phyloP scores from a whole-genome alignment of 345 rosid species.

The Turnera subulata region DNA sequence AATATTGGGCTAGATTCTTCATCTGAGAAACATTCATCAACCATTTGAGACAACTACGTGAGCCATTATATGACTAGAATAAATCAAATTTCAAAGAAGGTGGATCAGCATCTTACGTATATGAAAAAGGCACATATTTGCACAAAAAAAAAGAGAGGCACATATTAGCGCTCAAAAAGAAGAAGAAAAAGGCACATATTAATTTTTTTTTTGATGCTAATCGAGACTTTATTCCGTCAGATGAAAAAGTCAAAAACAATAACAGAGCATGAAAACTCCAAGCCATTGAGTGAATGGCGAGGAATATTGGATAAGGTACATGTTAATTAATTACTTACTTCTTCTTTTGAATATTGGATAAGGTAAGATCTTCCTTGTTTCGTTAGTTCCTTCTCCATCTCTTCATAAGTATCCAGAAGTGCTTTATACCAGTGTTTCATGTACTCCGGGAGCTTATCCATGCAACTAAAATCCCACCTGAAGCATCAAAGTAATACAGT shows the following conservation, averaged over 20 bases:
- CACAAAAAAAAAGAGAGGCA: no score
- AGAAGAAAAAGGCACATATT: no score
- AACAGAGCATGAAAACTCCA: no score
- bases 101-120: no score
- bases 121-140: no score
- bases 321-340: background rate
- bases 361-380: background rate
- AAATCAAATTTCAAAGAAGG: background rate
- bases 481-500: no score
- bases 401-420: background rate
- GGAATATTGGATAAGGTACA: no score
- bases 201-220: no score
- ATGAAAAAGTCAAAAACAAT: no score
- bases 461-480: constrained; percentile 4
- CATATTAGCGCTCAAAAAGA: no score
- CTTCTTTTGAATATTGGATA: background rate
- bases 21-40: background rate
- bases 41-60: background rate
- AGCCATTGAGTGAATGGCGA: no score
- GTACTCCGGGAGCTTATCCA: background rate
- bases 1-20: constrained; percentile 3
- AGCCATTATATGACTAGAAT: background rate
- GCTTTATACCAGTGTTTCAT: constrained; percentile 1
- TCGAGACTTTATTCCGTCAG: no score
- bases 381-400: background rate